Base-by-base conservation (phyloP, 2,329 filamentous ascomycete genomes). In the Aureobasidium sp. region DNA sequence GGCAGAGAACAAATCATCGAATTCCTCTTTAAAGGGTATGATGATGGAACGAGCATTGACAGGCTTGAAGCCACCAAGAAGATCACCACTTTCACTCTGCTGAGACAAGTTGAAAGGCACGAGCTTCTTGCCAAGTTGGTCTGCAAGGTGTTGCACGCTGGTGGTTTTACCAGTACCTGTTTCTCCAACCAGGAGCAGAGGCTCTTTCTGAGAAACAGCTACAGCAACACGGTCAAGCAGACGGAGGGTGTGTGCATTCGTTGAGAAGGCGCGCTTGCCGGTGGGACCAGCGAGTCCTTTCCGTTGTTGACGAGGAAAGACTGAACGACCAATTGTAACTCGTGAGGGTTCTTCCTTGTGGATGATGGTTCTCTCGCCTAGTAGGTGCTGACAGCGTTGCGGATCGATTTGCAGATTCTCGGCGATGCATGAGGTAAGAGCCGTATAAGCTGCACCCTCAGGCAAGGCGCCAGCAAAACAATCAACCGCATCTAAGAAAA, bases 131-230 rank as follows among this genome's bases (percentile, higher is more conserved):
- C 92, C 90, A 32, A 97, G 81, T 3, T 88, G 83, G 63, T 89
- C 87, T 0, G 94, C 91, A 62, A 99, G 80, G 71, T 97, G 91
- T 73, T 99, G 94, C 15, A 99, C 87, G 29, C 94, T 89, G 0
- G 94, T 96, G 0, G 94, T 99, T 76, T 99, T 99, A 69, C 94
- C 94, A 56, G 96, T 97, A 78, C 94, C 94, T 8, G 94, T 99
- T 77, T 99, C 94, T 71, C 94, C 94, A n/a, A 99, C 94, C 32
- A 99, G 84, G 20, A 99, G 78, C 1, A 96, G 84, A 4, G 95
- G 91, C 70, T 99, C 94, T n/a, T 85, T 84, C 69, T 91, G 84
- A 65, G 88, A 86, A 6, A 97, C 85, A 1, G 91, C 88, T 41
- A 90, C 87, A 1, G 90, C 86, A 61, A 97, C 89, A 72, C 95